Evolutionary conservation across 768 basidiomycete species (phyloP).

Genomic region (Hemileccinum impolitum): DNA sequence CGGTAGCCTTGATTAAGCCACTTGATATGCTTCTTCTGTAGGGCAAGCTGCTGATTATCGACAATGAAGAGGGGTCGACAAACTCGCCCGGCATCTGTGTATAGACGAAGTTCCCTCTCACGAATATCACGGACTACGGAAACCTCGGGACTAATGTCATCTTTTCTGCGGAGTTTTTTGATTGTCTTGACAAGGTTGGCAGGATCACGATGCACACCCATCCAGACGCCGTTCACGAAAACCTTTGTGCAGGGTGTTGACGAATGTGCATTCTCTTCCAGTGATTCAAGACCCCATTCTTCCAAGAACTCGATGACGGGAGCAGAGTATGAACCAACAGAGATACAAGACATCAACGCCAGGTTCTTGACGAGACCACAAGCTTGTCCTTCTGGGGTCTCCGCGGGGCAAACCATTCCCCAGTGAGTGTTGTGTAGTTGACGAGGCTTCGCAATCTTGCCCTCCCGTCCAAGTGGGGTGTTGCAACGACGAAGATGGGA

Average conservation of each 20-base stretch:
- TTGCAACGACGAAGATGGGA: conserved; percentile 98
- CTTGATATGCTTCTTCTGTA: conserved; percentile 83
- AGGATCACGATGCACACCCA: conserved; percentile 96
- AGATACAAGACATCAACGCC: conserved; percentile 96
- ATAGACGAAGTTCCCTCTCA: conserved; percentile 89
- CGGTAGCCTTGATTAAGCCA: conserved; percentile 59
- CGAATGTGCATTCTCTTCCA: conserved; percentile 91
- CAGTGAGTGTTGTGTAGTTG: conserved; percentile 99
- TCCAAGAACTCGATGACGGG: conserved; percentile 98
- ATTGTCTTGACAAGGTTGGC: conserved; percentile 90
- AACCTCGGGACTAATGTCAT: conserved; percentile 94
- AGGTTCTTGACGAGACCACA: conserved; percentile 99
- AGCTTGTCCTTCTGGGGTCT: conserved; percentile 99
- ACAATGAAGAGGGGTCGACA: conserved; percentile 98
- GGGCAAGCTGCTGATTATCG: conserved; percentile 78
- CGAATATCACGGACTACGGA: conserved; percentile 97
- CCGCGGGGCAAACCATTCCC: conserved; percentile 99
- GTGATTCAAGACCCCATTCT: conserved; percentile 94
- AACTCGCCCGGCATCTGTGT: conserved; percentile 95
- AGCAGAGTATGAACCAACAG: conserved; percentile 92
- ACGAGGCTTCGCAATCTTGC: conserved; percentile 98
- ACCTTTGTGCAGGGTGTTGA: conserved; percentile 88
- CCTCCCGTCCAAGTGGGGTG: conserved; percentile 95
- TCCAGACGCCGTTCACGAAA: conserved; percentile 99
- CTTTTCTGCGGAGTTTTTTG: conserved; percentile 87